These are phyloP conservation scores for Planoprotostelium fungivorum DNA, from an alignment of 78 protist species.

Conservation along the genomic window DNA sequence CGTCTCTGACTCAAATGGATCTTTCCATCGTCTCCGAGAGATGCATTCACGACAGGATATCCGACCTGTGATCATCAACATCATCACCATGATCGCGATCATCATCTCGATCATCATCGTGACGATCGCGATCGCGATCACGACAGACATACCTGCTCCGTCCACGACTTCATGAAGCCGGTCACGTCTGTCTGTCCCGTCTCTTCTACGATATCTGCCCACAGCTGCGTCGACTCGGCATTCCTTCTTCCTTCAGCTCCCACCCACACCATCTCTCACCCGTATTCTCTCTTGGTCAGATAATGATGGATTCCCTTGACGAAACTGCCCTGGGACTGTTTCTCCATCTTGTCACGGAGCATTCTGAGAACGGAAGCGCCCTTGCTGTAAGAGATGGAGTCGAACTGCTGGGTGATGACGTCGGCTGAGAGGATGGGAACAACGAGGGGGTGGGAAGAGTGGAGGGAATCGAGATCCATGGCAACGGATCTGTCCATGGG, in stretches of 20 bases:
- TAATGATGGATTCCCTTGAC: not conserved
- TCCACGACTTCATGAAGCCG: not conserved
- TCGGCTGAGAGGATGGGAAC: constrained; percentile 28
- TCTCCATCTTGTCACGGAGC: constrained; percentile 17
- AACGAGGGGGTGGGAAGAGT: constrained; percentile 70
- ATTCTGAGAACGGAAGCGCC: constrained; percentile 74
- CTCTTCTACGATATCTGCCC: not conserved
- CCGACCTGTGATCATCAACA: not conserved
- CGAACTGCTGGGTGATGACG: constrained; percentile 76
- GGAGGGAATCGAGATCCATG: constrained; percentile 53
- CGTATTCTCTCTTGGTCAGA: not conserved
- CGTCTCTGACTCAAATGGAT: not conserved
- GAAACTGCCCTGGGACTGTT: not conserved
- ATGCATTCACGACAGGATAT: not conserved
- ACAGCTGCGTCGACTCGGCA: not conserved
- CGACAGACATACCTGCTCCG: not conserved
- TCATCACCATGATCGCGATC: too few relatives aligned
- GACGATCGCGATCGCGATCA: too few relatives aligned
- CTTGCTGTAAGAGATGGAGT: constrained; percentile 74
- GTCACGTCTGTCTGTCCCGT: not conserved
- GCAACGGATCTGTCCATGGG: not conserved
- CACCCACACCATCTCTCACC: not conserved
- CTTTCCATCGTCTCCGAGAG: not conserved
- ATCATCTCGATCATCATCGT: too few relatives aligned
- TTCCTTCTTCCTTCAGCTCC: not conserved